Evolutionary conservation across 148 eudicot species (phyloP).

Genomic region (Rheum nobile): DNA sequence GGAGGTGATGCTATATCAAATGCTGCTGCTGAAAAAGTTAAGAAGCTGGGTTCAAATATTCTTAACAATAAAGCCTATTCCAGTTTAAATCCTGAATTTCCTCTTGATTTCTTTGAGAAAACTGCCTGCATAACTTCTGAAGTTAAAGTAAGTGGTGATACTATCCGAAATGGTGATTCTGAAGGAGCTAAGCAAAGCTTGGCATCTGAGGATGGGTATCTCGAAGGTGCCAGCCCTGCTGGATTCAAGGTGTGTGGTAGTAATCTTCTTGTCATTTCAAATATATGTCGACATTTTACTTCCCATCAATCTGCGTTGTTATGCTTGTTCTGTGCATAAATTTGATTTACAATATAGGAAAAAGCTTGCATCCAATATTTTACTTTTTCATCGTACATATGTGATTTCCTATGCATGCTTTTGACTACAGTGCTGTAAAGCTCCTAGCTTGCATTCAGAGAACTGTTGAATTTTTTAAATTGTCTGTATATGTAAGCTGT

Average conservation of each 20-base stretch:
- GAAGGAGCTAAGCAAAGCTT: constrained; percentile 94
- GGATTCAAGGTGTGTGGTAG: constrained; percentile 68
- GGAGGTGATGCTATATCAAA: constrained; percentile 56
- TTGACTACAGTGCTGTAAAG: background rate
- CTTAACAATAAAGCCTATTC: constrained; percentile 80
- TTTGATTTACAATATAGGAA: background rate
- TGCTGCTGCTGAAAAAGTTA: constrained; percentile 62
- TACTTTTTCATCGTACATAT: background rate
- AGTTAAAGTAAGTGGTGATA: constrained; percentile 87
- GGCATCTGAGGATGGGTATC: constrained; percentile 92
- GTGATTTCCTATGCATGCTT: background rate
- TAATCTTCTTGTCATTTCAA: background rate
- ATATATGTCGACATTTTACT: background rate
- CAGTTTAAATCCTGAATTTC: constrained; percentile 80
- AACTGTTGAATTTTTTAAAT: background rate
- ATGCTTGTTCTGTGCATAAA: background rate
- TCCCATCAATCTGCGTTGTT: background rate
- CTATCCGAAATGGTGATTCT: constrained; percentile 83
- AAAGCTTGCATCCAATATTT: background rate
- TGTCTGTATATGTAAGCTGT: background rate
- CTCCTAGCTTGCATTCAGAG: background rate
- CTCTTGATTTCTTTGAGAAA: constrained; percentile 97
- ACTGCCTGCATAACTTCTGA: constrained; percentile 83
- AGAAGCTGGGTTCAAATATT: constrained; percentile 74
- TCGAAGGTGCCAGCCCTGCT: constrained; percentile 70